Evolutionary conservation across 805 yeast species (phyloP).

Genomic region (Brettanomyces nanus): DNA sequence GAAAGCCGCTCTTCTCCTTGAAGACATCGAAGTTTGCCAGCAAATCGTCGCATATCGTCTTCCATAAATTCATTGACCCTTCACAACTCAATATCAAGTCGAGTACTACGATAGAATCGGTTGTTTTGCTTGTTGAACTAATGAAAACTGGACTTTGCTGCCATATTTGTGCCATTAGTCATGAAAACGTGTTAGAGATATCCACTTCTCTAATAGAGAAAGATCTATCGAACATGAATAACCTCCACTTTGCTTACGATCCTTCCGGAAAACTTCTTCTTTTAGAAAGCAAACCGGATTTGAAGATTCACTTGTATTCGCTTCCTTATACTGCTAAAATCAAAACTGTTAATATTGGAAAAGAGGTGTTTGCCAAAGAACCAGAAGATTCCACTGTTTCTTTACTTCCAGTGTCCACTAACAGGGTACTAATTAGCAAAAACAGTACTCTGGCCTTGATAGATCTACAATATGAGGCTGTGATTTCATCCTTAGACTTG

Average conservation of each 20-base stretch:
- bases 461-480: constrained; percentile 36
- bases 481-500: constrained; percentile 24
- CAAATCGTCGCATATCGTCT: constrained; percentile 8
- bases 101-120: constrained; percentile 13
- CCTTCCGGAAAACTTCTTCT: constrained; percentile 23
- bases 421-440: constrained; percentile 37
- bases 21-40: constrained; percentile 8
- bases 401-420: constrained; percentile 33
- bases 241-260: constrained; percentile 18
- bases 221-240: constrained; percentile 5
- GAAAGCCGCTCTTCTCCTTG: constrained; percentile 6
- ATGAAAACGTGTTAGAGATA: constrained; percentile 21
- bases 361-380: constrained; percentile 20
- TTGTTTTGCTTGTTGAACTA: constrained; percentile 18
- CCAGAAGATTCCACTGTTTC: constrained; percentile 23
- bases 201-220: constrained; percentile 21
- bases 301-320: constrained; percentile 17
- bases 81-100: constrained; percentile 17
- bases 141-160: constrained; percentile 12
- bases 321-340: constrained; percentile 27
- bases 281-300: constrained; percentile 12
- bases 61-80: constrained; percentile 21
- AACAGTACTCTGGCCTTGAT: constrained; percentile 33
- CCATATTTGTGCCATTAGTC: constrained; percentile 21
- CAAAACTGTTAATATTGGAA: constrained; percentile 17